Evolutionary conservation across 768 basidiomycete genomes (phyloP), one percentile per base, ranked within the genome.

Genomic region (Podaxis rugospora): DNA sequence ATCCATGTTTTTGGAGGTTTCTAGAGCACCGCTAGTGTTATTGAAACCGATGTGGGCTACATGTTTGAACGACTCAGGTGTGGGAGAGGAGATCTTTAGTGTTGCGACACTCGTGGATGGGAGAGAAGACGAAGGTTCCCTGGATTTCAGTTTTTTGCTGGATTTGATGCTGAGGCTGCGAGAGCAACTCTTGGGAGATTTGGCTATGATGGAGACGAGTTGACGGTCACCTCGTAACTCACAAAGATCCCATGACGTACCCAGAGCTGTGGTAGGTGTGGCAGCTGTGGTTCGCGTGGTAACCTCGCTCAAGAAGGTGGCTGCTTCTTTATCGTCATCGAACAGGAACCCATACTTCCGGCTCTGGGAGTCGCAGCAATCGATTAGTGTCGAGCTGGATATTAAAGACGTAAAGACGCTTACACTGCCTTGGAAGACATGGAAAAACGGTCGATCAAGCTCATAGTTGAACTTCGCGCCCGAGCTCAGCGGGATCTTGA

Each of bases 381-480:
- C 77, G 35, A 82, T 83, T 67, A 82, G 80, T 73, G 75, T 7
- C 73, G 78, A 66, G 10, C n/a, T 46, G 23, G 21, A 23, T 28
- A 40, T 2, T 10, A 40, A 25, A 40, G 61, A 44, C 9, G 23
- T 42, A 51, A 54, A 27, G 37, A 25, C 35, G 78, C 91, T 70
- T 68, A 95, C 95, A 75, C 89, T 84, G 44, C 91, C 92, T 50
- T 87, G 84, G 73, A 96, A 95, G 40, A 87, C 81, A 72, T 98
- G 93, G 75, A 97, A 97, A 77, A 96, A 96, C 2, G 93, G 90
- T 59, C 89, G 84, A 72, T 97, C 93, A 65, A 88, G 80, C 66
- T 83, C 81, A 71, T 95, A 98, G 56, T 86, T 80, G 66, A 88
- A 81, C 51, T 76, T 74, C 7, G 16, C 32, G 5, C 37, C 35